Percentiles rank a stretch among this genome's conserved stretches.
These are phyloP conservation scores for Taxawa tesnikishii DNA, from an alignment of 2,329 filamentous ascomycete species.

Conservation along the genomic window DNA sequence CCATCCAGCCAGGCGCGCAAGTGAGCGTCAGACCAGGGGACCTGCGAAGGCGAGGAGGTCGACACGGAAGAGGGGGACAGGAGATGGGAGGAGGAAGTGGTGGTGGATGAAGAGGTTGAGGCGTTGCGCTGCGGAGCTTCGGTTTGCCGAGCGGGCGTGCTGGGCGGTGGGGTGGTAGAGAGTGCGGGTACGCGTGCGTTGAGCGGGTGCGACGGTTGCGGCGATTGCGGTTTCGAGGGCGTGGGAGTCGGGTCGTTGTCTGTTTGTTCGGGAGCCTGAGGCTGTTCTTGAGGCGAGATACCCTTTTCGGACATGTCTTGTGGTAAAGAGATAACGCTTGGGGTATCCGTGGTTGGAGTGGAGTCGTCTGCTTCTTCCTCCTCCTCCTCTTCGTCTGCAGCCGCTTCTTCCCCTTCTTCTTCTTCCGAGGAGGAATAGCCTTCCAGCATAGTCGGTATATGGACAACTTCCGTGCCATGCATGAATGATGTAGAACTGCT, in stretches of 20 bases:
- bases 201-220: conserved; percentile 8
- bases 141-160: not conserved
- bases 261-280: conserved; percentile 1
- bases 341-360: not conserved
- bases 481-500: conserved; percentile 35
- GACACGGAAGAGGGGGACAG: conserved; percentile 19
- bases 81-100: conserved; percentile 22
- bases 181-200: no score
- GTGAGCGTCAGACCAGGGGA: conserved; percentile 76
- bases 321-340: no score
- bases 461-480: conserved; percentile 23
- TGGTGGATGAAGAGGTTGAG: conserved; percentile 5
- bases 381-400: not conserved
- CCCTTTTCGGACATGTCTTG: no score
- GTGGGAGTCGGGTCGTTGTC: conserved; percentile 18
- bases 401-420: conserved; percentile 11
- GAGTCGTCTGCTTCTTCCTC: conserved; percentile 3
- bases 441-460: conserved; percentile 16
- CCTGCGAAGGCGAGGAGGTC: conserved; percentile 43
- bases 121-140: conserved; percentile 1
- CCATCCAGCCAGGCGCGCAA: conserved; percentile 77
- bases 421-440: conserved; percentile 8
- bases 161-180: conserved; percentile 2
- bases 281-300: no score
- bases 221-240: conserved; percentile 14